Evolutionary conservation across 495 filamentous ascomycete species (phyloP).

Genomic region (Pseudotulostoma volvatum): DNA sequence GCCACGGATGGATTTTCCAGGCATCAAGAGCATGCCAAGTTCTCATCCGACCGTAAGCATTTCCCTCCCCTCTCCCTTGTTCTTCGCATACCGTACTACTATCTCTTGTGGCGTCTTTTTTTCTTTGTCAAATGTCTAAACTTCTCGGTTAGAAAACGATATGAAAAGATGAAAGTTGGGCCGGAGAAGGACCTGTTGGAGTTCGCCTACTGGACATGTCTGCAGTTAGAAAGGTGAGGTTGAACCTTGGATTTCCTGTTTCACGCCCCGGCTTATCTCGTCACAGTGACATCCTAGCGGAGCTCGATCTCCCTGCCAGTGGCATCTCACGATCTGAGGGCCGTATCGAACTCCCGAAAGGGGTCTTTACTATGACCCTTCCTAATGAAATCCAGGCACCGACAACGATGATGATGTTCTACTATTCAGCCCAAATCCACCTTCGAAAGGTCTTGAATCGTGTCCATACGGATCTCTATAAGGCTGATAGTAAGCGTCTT

Average conservation of each 20-base stretch:
- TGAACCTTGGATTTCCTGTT: not conserved
- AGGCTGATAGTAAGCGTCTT: conserved; percentile 32
- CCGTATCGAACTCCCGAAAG: conserved; percentile 46
- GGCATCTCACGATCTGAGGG: conserved; percentile 57
- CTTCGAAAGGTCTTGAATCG: conserved; percentile 73
- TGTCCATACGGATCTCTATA: conserved; percentile 67
- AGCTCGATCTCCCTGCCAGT: conserved; percentile 68
- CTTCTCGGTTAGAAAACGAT: conserved; percentile 15
- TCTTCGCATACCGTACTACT: no score
- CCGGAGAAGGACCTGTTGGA: conserved; percentile 36
- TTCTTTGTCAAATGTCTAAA: conserved; percentile 3
- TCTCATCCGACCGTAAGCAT: conserved; percentile 53
- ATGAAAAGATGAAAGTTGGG: conserved; percentile 16
- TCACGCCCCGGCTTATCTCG: not conserved
- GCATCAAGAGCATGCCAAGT: conserved; percentile 64
- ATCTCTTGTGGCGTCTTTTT: not conserved
- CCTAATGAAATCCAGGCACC: conserved; percentile 20
- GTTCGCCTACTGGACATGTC: conserved; percentile 83
- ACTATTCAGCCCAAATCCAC: conserved; percentile 74
- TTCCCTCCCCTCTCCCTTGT: conserved; percentile 9
- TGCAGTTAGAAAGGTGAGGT: conserved; percentile 76
- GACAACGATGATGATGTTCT: conserved; percentile 43
- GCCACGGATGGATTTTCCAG: conserved; percentile 70
- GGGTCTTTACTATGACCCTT: conserved; percentile 17
- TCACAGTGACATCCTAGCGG: conserved; percentile 74